phyloP scores from a whole-genome alignment of 1,139 yeast species.

The Hyphopichia buzzinii region DNA sequence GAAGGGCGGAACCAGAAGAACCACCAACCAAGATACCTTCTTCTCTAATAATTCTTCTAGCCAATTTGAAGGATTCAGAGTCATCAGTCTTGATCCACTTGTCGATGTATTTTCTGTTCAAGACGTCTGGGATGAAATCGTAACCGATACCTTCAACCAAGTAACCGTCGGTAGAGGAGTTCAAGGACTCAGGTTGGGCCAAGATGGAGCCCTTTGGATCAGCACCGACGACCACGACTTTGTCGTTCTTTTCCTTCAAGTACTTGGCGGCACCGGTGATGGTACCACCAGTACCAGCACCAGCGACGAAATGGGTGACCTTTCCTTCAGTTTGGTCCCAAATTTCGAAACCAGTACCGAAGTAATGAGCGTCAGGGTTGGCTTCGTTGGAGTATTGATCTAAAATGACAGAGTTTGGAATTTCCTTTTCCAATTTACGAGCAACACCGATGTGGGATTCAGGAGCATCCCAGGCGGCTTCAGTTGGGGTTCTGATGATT shows the following conservation, averaged over 20 bases:
- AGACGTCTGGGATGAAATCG: conserved; percentile 83
- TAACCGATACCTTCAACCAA: conserved; percentile 92
- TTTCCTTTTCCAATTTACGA: conserved; percentile 73
- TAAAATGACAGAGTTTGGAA: conserved; percentile 80
- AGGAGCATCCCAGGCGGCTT: conserved; percentile 92
- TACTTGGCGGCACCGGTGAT: conserved; percentile 76
- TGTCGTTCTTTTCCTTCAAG: conserved; percentile 68
- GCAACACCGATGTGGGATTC: conserved; percentile 93
- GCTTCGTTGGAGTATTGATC: conserved; percentile 80
- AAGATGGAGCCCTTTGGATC: conserved; percentile 87
- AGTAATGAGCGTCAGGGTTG: conserved; percentile 83
- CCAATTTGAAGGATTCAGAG: conserved; percentile 73
- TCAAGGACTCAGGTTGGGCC: conserved; percentile 77
- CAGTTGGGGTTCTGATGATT: conserved; percentile 88
- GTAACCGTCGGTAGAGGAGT: conserved; percentile 58
- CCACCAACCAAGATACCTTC: conserved; percentile 91
- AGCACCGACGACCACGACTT: conserved; percentile 69
- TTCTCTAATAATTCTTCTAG: conserved; percentile 79
- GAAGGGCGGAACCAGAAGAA: conserved; percentile 80
- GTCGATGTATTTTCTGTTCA: conserved; percentile 66
- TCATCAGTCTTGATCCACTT: conserved; percentile 88
- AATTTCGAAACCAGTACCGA: conserved; percentile 83
- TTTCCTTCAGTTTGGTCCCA: conserved; percentile 79
- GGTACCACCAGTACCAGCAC: conserved; percentile 92
- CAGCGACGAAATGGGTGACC: conserved; percentile 76